Evolutionary conservation across 768 basidiomycete species (phyloP).

Genomic region (Hydnomerulius pinastri): DNA sequence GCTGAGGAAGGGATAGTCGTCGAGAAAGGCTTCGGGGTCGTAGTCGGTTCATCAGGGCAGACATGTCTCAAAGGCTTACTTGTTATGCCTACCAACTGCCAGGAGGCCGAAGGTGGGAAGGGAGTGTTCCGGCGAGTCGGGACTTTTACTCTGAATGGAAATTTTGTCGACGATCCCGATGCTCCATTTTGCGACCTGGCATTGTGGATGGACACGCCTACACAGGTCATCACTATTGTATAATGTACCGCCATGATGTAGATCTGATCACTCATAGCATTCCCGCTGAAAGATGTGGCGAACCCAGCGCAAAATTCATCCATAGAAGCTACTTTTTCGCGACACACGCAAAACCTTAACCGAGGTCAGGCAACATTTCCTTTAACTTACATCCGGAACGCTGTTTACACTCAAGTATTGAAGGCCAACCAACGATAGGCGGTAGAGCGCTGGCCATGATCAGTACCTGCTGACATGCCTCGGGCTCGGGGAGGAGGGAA

Average conservation of each 20-base stretch:
- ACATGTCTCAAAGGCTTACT: neutral
- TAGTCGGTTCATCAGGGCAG: neutral
- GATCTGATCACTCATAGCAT: too few relatives aligned
- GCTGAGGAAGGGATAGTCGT: neutral
- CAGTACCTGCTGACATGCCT: too few relatives aligned
- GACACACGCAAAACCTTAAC: too few relatives aligned
- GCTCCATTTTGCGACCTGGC: neutral
- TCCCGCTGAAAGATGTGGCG: too few relatives aligned
- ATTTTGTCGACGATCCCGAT: neutral
- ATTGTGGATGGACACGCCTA: neutral
- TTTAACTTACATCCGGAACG: too few relatives aligned
- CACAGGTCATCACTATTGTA: neutral
- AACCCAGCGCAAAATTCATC: too few relatives aligned
- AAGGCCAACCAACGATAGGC: too few relatives aligned
- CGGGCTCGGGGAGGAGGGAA: too few relatives aligned
- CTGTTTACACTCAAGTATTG: too few relatives aligned
- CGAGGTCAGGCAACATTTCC: too few relatives aligned
- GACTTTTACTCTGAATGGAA: neutral
- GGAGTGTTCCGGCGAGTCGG: constrained; percentile 1
- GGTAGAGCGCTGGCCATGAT: too few relatives aligned
- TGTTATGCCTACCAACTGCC: neutral
- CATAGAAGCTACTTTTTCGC: too few relatives aligned
- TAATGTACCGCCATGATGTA: neutral
- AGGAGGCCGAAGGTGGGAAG: neutral
- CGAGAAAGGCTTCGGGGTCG: neutral